Percentiles rank a stretch among this genome's conserved stretches.
Conservation (phyloP, 441 rosid species). For the Pelargonium cotyledonis region DNA sequence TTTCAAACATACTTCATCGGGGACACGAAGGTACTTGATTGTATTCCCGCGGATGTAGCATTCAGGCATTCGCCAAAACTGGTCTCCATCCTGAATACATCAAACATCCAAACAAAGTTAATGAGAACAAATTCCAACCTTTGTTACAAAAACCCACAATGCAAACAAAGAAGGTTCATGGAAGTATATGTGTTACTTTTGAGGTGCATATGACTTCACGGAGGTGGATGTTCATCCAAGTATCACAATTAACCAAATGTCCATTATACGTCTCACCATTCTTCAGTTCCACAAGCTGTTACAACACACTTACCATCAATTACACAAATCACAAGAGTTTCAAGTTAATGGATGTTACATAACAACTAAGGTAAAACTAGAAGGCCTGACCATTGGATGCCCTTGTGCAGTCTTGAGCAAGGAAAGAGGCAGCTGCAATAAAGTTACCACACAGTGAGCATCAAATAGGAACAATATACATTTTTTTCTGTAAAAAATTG, state of each 20-base stretch:
- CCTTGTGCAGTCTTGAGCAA: slow-evolving; percentile 93
- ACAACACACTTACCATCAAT: slow-evolving; percentile 22
- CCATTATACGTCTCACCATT: slow-evolving; percentile 99
- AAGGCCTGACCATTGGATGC: slow-evolving; percentile 73
- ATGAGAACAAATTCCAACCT: slow-evolving; percentile 1
- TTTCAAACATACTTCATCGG: slow-evolving; percentile 60
- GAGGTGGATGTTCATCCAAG: slow-evolving; percentile 98
- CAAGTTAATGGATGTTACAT: background rate
- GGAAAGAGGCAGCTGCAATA: slow-evolving; percentile 84
- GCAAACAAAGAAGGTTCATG: background rate
- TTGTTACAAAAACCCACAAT: background rate
- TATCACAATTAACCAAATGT: slow-evolving; percentile 90
- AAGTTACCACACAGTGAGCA: background rate
- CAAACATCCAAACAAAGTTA: background rate
- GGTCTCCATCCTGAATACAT: slow-evolving; percentile 72
- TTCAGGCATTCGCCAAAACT: slow-evolving; percentile 98
- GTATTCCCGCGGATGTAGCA: slow-evolving; percentile 96
- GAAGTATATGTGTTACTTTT: slow-evolving; percentile 38
- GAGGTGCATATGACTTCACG: slow-evolving; percentile 98
- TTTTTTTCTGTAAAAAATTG: too few species aligned
- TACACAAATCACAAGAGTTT: slow-evolving; percentile 18
- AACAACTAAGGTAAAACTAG: background rate
- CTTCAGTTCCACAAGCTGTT: slow-evolving; percentile 83
- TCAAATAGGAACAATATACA: background rate
- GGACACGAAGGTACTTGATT: slow-evolving; percentile 88